Evolutionary conservation across 208 protist genomes (phyloP), one percentile per base, ranked within the genome.

Genomic region (Phytomonas francai): DNA sequence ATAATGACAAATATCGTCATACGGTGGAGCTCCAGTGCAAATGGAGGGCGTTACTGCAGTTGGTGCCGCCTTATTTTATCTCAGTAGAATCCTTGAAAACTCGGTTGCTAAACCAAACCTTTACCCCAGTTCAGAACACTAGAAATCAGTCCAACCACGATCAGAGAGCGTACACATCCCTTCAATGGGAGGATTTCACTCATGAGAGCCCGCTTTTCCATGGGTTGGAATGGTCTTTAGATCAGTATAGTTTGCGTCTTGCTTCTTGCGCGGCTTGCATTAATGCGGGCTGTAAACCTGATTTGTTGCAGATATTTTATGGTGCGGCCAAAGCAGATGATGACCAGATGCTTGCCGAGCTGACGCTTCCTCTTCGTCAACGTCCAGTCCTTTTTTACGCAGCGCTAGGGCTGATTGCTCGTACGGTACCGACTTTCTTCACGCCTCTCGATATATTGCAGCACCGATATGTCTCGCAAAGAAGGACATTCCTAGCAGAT

Each of bases 191-290:
- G 25, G 45, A 54, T 54, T 54, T 54, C 19, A 54, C 45, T 19
- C 19, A 54, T 5, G 16, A 22, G 45, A 54, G 45, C 25, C 19
- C 45, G 19, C 11, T 54, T 54, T 54, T 54, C 19, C 45, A 54
- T 54, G 45, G 45, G 3, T 54, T 54, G 39, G 45, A 54, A 54
- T 54, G 45, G 45, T 54, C 45, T 25, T 25, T 54, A 25, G 45
- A 54, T 54, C 45, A 54, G 25, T 54, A 54, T 22, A 54, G 45
- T 54, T 54, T 54, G 45, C 45, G 45, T 25, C 45, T 54, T 54
- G 45, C 45, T 54, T 54, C 45, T 19, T 54, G 19, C 25, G 45
- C 11, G 19, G 19, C 5, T 25, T 54, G 45, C 45, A 54, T 54
- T 54, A 54, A 54, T 54, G 45, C 45, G 25, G 45, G 45, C 19